Conservation (phyloP, 495 filamentous ascomycete genomes). For the Stereocaulon alpinum region DNA sequence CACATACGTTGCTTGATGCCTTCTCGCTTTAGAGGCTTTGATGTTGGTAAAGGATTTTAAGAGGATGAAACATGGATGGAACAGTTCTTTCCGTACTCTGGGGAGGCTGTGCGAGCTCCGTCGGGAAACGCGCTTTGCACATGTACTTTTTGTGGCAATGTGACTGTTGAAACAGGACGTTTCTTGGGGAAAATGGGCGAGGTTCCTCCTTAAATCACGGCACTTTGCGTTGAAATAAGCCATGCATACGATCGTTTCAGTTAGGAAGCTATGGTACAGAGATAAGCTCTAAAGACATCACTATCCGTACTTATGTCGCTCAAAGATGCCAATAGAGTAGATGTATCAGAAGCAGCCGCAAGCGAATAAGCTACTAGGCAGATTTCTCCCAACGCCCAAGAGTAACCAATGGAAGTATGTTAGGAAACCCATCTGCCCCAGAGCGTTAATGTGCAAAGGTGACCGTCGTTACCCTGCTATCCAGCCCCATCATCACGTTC, state of each 20-base stretch:
- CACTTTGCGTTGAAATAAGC: background rate
- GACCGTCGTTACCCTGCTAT: background rate
- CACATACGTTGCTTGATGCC: background rate
- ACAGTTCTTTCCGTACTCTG: background rate
- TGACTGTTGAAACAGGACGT: background rate
- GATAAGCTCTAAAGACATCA: background rate
- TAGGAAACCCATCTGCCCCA: background rate
- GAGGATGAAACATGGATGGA: background rate
- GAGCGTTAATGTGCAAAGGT: background rate
- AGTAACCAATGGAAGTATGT: background rate
- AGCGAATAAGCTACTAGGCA: background rate
- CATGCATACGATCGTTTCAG: background rate
- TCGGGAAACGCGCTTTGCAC: background rate
- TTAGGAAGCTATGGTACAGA: constrained; percentile 9
- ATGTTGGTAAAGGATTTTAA: background rate
- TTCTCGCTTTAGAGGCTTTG: background rate
- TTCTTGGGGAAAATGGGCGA: background rate
- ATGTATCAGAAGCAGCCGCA: constrained; percentile 3
- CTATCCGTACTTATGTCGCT: background rate
- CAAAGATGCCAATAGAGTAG: constrained; percentile 3
- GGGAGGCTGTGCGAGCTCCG: background rate
- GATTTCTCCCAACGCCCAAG: background rate
- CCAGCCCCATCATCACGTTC: constrained; percentile 6
- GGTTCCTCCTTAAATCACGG: background rate
- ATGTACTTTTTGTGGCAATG: background rate